phyloP scores from a whole-genome alignment of 805 yeast genomes.

The Spathaspora girioi region DNA sequence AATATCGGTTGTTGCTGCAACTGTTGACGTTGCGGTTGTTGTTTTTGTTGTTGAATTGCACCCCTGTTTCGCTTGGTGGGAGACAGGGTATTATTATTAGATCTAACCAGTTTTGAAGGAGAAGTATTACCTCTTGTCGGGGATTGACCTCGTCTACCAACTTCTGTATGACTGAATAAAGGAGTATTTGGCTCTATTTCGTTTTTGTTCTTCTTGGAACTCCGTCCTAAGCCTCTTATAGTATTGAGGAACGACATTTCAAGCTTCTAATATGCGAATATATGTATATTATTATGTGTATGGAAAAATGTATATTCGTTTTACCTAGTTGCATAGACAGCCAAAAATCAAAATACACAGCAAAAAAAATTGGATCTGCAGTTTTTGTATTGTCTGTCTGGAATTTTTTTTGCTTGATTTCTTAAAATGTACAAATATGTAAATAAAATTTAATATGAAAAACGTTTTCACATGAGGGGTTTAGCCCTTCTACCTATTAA shows the following conservation, averaged over 20 bases:
- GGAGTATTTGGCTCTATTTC: conserved; percentile 25
- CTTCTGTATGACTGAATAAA: conserved; percentile 30
- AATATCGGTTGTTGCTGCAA: conserved; percentile 2
- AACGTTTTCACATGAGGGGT: too few species aligned
- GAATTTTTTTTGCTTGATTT: too few species aligned
- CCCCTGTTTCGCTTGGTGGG: conserved; percentile 17
- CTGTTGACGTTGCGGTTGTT: conserved; percentile 7
- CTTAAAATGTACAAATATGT: neutral
- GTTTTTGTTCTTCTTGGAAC: conserved; percentile 43
- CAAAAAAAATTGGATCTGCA: too few species aligned
- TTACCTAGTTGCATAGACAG: neutral
- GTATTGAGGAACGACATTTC: conserved; percentile 45
- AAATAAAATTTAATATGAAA: neutral
- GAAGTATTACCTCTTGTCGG: conserved; percentile 35
- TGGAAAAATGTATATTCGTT: neutral
- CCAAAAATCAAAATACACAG: neutral
- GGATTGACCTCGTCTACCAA: conserved; percentile 32
- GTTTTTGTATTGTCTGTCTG: too few species aligned
- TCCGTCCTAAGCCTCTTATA: conserved; percentile 45
- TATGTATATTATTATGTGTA: neutral
- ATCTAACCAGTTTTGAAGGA: conserved; percentile 30
- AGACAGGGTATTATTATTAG: conserved; percentile 10
- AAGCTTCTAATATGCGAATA: neutral
- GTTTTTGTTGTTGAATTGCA: conserved; percentile 5
- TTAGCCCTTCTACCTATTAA: too few species aligned